Conservation (phyloP, 257 asterid genomes). For the Ajuga chamaepitys region DNA sequence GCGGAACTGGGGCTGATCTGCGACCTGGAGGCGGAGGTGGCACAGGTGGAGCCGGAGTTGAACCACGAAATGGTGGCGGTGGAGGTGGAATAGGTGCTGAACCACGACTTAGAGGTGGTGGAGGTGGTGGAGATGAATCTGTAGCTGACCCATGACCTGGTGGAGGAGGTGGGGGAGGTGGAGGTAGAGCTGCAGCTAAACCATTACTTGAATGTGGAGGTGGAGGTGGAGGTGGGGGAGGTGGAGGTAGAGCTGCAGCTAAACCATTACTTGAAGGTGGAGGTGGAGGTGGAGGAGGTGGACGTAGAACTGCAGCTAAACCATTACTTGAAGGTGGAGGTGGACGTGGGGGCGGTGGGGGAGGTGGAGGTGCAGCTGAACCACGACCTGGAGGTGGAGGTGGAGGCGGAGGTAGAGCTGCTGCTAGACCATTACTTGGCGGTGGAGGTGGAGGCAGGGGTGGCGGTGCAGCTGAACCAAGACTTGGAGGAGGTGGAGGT, state of each 20-base stretch:
- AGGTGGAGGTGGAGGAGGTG: conserved; percentile 20
- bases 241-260: conserved; percentile 21
- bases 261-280: conserved; percentile 14
- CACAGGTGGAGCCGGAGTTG: too few species aligned
- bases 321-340: conserved; percentile 13
- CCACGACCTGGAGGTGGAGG: conserved; percentile 12
- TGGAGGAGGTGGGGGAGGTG: conserved; percentile 28
- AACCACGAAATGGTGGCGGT: conserved; percentile 5
- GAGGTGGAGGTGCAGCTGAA: conserved; percentile 23
- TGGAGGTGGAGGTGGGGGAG: conserved; percentile 24
- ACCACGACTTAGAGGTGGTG: conserved; percentile 18
- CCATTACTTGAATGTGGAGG: conserved; percentile 23
- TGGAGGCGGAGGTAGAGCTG: conserved; percentile 24
- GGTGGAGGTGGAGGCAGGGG: too few species aligned
- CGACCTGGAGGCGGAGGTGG: conserved; percentile 16
- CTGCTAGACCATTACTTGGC: too few species aligned
- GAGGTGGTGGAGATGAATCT: conserved; percentile 21
- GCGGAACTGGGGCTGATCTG: conserved; percentile 26
- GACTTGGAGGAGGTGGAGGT: conserved; percentile 12
- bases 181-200: conserved; percentile 23
- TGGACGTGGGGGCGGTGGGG: conserved; percentile 22
- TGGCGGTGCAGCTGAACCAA: too few species aligned
- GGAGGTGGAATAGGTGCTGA: neutral
- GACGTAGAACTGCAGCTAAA: conserved; percentile 23
- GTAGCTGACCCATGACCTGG: conserved; percentile 16